Base-by-base conservation (phyloP, 768 basidiomycete genomes). In the Agaricus subrufescens region DNA sequence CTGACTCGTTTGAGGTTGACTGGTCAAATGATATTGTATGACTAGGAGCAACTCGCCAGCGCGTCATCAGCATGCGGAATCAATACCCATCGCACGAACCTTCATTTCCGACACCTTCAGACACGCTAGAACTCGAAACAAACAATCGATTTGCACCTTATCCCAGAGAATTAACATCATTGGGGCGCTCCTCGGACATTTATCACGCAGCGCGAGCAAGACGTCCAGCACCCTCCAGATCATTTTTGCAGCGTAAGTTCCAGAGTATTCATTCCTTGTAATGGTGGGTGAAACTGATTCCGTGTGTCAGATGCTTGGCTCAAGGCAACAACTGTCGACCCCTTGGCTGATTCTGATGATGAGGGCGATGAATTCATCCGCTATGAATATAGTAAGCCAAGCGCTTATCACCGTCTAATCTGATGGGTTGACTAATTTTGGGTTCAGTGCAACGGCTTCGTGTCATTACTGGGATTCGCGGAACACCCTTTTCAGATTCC, bases 281-380 rank as follows among this genome's bases (percentile, higher is more conserved):
- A 26, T 39, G 31, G 9, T 43, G 31, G 25, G 49, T 38, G 37
- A 45, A 43, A 12, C 45, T 27, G 42, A 3, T 14, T 34, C 60
- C 8, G 34, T 62, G 31, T 61, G 53, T 48, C 63, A 91, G 89
- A 90, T 65, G 84, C 89, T 14, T 91, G 86, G 86, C 82, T 87
- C 62, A 75, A 80, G 14, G 75, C 85, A 55, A 79, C 75, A 51
- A 82, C 78, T 30, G 80, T 82, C 38, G 89, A 91, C 64, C 85
- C 89, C n/a, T 72, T 91, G 29, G 69, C 76, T 49, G 87, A 90
- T 67, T 91, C 89, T 29, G 89, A 90, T 57, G 86, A 88, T 43
- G 86, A 88, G 63, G 77, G 73, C 12, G 86, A 90, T 62, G 85
- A 87, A 62, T 74, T 86, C 61, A 73, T 79, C 37, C 79, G 83